Conservation (phyloP, 73 alveolate species). For the Blepharisma japonicum region DNA sequence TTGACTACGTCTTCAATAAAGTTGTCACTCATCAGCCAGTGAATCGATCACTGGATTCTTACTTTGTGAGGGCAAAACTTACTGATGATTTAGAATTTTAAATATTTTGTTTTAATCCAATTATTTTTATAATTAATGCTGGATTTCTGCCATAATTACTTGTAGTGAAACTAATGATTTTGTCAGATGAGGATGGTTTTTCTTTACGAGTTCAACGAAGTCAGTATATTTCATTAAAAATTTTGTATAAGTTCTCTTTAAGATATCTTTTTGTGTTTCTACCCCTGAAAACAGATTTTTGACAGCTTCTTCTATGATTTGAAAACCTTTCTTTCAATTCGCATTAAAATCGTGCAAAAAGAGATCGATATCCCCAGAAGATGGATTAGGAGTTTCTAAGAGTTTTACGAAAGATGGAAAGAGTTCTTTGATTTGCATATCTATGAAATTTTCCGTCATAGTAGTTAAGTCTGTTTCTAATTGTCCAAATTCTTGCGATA, state of each 20-base stretch:
- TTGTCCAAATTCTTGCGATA: not conserved
- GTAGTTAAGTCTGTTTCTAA: not conserved
- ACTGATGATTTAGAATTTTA: conserved; percentile 12
- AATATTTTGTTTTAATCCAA: conserved; percentile 63
- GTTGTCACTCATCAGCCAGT: conserved; percentile 20
- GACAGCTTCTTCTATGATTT: not conserved
- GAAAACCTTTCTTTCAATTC: conserved; percentile 12
- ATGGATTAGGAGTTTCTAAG: too few relatives aligned
- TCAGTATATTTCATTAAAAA: conserved; percentile 19
- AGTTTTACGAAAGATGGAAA: not conserved
- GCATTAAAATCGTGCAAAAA: conserved; percentile 13
- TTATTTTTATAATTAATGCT: conserved; percentile 45
- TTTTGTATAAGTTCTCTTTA: conserved; percentile 17
- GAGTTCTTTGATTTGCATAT: conserved; percentile 1
- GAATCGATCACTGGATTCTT: not conserved
- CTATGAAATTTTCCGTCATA: conserved; percentile 13
- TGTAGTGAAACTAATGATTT: conserved; percentile 19
- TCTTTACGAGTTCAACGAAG: conserved; percentile 5
- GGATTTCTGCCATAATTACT: conserved; percentile 13
- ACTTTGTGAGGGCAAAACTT: not conserved
- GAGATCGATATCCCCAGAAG: not conserved
- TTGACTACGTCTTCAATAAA: conserved; percentile 33
- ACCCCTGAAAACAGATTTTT: not conserved
- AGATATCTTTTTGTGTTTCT: conserved; percentile 16
- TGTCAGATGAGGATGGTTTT: not conserved